Conservation (phyloP, 495 filamentous ascomycete genomes). For the Tuber aestivum region DNA sequence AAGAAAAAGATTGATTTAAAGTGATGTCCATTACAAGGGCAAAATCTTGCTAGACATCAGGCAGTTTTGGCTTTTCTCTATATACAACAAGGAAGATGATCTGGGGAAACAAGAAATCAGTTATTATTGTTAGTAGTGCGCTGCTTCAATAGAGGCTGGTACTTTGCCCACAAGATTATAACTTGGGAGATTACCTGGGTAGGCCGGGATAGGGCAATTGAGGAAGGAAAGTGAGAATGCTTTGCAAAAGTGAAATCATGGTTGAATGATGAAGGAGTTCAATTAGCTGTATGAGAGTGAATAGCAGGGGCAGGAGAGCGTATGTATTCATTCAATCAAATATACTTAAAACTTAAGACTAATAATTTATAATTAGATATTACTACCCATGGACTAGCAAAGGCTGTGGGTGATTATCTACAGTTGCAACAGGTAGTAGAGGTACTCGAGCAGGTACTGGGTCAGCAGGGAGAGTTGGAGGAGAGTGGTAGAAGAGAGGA, state of each 20-base stretch:
- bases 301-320: neutral
- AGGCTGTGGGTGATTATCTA: neutral
- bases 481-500: neutral
- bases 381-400: neutral
- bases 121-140: neutral
- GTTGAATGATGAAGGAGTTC: neutral
- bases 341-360: too few species aligned
- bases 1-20: too few species aligned
- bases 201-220: neutral
- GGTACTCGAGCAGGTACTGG: neutral
- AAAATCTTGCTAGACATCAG: too few species aligned
- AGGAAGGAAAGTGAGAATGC: neutral
- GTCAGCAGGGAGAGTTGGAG: neutral
- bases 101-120: neutral
- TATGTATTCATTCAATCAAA: neutral
- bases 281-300: neutral
- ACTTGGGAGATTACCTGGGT: neutral
- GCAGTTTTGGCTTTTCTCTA: neutral
- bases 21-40: too few species aligned
- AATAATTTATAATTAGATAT: neutral
- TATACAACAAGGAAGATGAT: neutral
- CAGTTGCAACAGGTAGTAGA: neutral
- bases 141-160: neutral
- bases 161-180: neutral
- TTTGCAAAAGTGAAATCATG: neutral